Conservation (phyloP, 805 yeast genomes). For the Millerago galiae region DNA sequence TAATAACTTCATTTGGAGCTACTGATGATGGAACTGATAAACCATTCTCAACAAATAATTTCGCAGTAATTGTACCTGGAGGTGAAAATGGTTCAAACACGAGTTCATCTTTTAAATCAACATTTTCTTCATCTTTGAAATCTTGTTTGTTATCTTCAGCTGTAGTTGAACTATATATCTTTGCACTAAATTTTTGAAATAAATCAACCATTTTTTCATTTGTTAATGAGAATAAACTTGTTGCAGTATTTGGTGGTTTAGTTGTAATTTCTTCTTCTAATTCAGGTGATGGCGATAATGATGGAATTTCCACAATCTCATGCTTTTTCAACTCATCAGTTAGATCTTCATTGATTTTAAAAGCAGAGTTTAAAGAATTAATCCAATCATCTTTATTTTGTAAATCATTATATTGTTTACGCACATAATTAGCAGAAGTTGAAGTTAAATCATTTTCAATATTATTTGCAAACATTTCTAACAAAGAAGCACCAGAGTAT, state of each 20-base stretch:
- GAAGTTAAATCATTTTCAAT: slow-evolving; percentile 3
- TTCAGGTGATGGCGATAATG: not conserved
- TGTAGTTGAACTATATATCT: not conserved
- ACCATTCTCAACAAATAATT: slow-evolving; percentile 4
- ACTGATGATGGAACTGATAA: slow-evolving; percentile 5
- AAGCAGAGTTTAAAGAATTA: slow-evolving; percentile 13
- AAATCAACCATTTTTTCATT: slow-evolving; percentile 8
- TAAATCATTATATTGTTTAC: not conserved
- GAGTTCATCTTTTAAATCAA: not conserved
- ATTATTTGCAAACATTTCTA: slow-evolving; percentile 4
- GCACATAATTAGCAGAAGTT: not conserved
- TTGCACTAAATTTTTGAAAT: slow-evolving; percentile 7
- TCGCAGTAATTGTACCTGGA: slow-evolving; percentile 12
- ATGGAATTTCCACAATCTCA: slow-evolving; percentile 2
- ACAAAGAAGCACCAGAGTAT: slow-evolving; percentile 8
- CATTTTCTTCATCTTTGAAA: not conserved
- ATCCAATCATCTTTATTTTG: slow-evolving; percentile 14
- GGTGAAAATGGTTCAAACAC: slow-evolving; percentile 4
- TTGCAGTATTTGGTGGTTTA: slow-evolving; percentile 4
- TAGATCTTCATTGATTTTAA: slow-evolving; percentile 15
- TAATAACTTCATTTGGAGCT: not conserved
- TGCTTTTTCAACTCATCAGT: slow-evolving; percentile 7
- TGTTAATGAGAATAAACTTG: slow-evolving; percentile 6
- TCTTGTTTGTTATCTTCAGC: not conserved
- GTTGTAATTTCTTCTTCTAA: not conserved